Base-by-base conservation (phyloP, 2,329 filamentous ascomycete genomes). In the Verticillium isaacii region DNA sequence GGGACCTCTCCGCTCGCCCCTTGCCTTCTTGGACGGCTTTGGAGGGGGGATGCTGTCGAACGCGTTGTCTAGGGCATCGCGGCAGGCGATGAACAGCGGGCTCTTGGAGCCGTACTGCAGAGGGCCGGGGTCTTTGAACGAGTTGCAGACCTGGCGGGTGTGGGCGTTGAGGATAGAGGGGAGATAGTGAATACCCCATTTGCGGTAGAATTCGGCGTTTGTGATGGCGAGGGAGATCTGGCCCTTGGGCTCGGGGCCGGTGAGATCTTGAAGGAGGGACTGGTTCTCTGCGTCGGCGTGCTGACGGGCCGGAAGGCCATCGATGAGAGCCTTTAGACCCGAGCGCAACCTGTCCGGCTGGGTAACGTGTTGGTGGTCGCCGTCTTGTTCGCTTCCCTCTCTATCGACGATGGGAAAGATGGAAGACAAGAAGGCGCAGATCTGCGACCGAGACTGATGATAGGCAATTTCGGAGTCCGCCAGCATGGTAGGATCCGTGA, bases 51-150 rank as follows among this genome's bases (percentile, higher is more conserved):
- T 71, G 6, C 66, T 71, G 62, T 85, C 80, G 64, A 85, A 85
- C 0, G 78, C 78, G 0, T 66, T 66, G 61, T 85, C 80, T 0
- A 88, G 77, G 1, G 71, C 66, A 57, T 83, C 75, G 9, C 83
- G 75, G 67, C 81, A 86, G 6, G 70, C 65, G 15, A 71, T 69
- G 68, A 89, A 88, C 3, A 87, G 73, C 0, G 79, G 76, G 59
- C 81, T 85, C 1, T 77, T 69, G 0, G 67, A 66, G 17, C 84
- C 80, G 66, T 87, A 88, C 64, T 78, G 75, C 7, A 84, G 76
- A 4, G 85, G 83, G 0, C 85, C 85, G 0, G 80, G 74, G 63
- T 88, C 86, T 67, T 87, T 86, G 78, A 87, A 88, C 0, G 81
- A 82, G 68, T 86, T 87, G 74, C 85, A 86, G 11, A 82, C 72